Percentiles rank a stretch among this genome's conserved stretches.
Evolutionary conservation across 2,329 filamentous ascomycete species (phyloP).

Genomic region (Cadophora sp.): DNA sequence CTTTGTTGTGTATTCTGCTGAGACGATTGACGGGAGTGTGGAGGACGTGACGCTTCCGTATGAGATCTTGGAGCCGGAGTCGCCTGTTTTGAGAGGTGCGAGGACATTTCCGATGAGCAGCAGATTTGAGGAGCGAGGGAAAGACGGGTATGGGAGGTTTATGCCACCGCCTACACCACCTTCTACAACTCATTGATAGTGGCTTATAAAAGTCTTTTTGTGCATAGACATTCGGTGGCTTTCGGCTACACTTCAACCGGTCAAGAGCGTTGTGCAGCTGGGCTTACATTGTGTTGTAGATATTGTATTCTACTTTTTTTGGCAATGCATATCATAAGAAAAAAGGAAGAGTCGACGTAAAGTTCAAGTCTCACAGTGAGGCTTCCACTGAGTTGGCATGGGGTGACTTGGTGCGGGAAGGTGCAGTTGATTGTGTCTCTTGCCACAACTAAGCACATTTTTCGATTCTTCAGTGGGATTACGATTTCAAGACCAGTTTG

Average conservation of each 20-base stretch:
- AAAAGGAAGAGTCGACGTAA: no score
- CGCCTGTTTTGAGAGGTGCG: neutral
- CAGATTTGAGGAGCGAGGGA: neutral
- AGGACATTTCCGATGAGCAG: neutral
- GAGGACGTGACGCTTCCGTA: neutral
- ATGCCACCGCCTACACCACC: neutral
- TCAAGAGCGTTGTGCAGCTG: no score
- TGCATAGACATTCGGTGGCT: neutral
- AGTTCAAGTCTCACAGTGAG: no score
- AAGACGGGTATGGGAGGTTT: neutral
- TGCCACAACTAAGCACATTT: no score
- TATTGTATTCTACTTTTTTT: no score
- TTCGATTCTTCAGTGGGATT: no score
- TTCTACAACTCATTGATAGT: neutral
- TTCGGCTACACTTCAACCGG: neutral
- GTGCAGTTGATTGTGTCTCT: no score
- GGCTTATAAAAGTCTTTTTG: neutral
- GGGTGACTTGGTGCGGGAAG: no score
- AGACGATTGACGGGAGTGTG: neutral
- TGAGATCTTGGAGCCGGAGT: conserved; percentile 4
- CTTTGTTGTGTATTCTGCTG: neutral
- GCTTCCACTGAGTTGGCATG: no score
- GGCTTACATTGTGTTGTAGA: no score
- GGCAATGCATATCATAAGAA: no score
- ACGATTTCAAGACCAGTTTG: no score